These are phyloP conservation scores for Penicillium sp. DNA, from an alignment of 2,329 filamentous ascomycete species.

Conservation along the genomic window DNA sequence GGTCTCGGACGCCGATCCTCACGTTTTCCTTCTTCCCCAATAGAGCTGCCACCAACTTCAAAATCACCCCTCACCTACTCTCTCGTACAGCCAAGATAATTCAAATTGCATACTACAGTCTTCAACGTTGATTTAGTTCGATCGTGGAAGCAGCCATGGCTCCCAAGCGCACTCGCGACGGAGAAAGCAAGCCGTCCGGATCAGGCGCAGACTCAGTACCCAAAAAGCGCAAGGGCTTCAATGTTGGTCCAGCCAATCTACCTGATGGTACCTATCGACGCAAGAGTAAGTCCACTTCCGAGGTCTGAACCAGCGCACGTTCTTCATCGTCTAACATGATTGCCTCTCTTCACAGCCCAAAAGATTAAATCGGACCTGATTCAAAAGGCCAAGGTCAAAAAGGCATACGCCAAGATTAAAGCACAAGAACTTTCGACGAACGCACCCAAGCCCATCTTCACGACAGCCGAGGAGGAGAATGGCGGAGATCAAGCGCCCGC, in stretches of 20 bases:
- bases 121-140: too few relatives aligned
- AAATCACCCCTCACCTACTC: neutral
- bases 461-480: slow-evolving; percentile 25
- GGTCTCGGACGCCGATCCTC: slow-evolving; percentile 15
- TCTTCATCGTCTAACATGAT: neutral
- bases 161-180: slow-evolving; percentile 53
- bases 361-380: slow-evolving; percentile 88
- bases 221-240: slow-evolving; percentile 67
- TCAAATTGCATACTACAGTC: too few relatives aligned
- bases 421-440: slow-evolving; percentile 46
- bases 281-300: slow-evolving; percentile 51
- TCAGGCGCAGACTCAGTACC: slow-evolving; percentile 28
- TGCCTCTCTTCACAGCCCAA: slow-evolving; percentile 51
- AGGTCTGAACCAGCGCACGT: too few relatives aligned
- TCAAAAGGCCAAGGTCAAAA: slow-evolving; percentile 87
- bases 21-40: slow-evolving; percentile 14
- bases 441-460: slow-evolving; percentile 30
- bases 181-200: slow-evolving; percentile 26
- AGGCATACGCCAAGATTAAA: slow-evolving; percentile 84
- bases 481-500: slow-evolving; percentile 26
- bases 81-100: too few relatives aligned
- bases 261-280: slow-evolving; percentile 83
- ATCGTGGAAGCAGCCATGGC: slow-evolving; percentile 43
- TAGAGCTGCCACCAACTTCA: neutral
- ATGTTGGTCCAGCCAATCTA: slow-evolving; percentile 80